Base-by-base conservation (phyloP, 129 eudicot genomes). In the Kitagawia praeruptora region DNA sequence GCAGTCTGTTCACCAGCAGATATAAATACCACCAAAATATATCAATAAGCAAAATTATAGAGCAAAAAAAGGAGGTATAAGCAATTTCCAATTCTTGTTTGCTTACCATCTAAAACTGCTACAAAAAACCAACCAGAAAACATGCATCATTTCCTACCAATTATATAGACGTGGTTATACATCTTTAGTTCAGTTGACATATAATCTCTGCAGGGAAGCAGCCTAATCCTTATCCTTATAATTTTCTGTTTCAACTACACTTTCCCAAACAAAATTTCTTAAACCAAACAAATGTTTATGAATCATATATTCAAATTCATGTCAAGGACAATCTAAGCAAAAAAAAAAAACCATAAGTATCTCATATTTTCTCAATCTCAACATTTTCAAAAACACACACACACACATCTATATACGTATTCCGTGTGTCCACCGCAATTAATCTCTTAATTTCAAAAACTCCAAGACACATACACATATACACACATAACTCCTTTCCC, bases 91-190 rank as follows among this genome's bases (percentile, higher is more conserved):
- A 14, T 67, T 37, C 21, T 31, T 34, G 25, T 37, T 34, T 34
- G 74, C 91, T 93, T 89, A 77, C 87, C 71, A 46, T 39, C 5
- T 6, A 70, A 70, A 19, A 37, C 27, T 18, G 40, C 46, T 19
- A 53, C 61, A 53, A 53, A 21, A 53, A 53, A 53, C n/a, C 63
- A 6, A 7, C 27, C 63, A 70, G 23, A 37, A 10, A 0, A 70
- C 25, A 51, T 18, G 4, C 44, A 13, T 34, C 6, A 34, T 6
- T 69, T 51, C 58, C 74, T 28, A 34, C n/a, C 41, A 69, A 7
- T 70, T 37, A 19, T 13, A 70, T 8, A 39, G 0, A 37, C 14
- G 6, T 4, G 27, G 25, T 23, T 70, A 70, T 37, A 15, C 27
- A 37, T 18, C 39, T 14, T 64, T 64, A 21, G 19, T 27, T 64